Percentiles rank a stretch among this genome's conserved stretches.
These are phyloP conservation scores for Mortierella sp. DNA, from an alignment of 371 early-diverging fungal genomes.

Conservation along the genomic window DNA sequence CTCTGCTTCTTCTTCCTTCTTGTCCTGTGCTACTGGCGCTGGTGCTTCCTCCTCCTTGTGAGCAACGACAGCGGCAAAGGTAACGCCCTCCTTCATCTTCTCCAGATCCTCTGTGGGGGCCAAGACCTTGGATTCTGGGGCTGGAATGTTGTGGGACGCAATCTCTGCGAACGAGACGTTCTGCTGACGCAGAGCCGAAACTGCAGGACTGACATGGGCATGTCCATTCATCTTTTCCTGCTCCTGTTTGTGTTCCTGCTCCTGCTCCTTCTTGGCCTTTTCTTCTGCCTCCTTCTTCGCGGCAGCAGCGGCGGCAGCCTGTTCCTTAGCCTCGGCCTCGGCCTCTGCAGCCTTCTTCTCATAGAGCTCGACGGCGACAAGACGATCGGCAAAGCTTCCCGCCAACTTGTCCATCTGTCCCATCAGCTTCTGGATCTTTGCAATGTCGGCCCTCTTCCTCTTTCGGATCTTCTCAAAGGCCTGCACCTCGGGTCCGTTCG, in stretches of 20 bases:
- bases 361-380: constrained; percentile 28
- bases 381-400: constrained; percentile 28
- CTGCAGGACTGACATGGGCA: constrained; percentile 10
- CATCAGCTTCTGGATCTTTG: constrained; percentile 38
- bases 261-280: constrained; percentile 16
- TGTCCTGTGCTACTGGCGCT: constrained; percentile 5
- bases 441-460: constrained; percentile 40
- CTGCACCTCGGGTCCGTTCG: constrained; percentile 32
- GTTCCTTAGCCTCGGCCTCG: constrained; percentile 8
- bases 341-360: constrained; percentile 34
- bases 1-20: not conserved
- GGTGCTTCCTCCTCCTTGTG: constrained; percentile 5
- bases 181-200: constrained; percentile 22
- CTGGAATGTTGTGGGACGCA: constrained; percentile 18
- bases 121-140: constrained; percentile 22
- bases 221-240: constrained; percentile 4
- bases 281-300: constrained; percentile 8
- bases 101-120: constrained; percentile 35
- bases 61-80: constrained; percentile 30
- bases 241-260: constrained; percentile 10
- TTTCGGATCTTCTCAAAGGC: constrained; percentile 53
- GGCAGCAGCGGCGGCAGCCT: not conserved
- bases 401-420: constrained; percentile 40
- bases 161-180: constrained; percentile 44
- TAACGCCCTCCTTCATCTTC: constrained; percentile 49